Conservation (phyloP, 2,329 filamentous ascomycete genomes). For the Fusarium pilosicola region DNA sequence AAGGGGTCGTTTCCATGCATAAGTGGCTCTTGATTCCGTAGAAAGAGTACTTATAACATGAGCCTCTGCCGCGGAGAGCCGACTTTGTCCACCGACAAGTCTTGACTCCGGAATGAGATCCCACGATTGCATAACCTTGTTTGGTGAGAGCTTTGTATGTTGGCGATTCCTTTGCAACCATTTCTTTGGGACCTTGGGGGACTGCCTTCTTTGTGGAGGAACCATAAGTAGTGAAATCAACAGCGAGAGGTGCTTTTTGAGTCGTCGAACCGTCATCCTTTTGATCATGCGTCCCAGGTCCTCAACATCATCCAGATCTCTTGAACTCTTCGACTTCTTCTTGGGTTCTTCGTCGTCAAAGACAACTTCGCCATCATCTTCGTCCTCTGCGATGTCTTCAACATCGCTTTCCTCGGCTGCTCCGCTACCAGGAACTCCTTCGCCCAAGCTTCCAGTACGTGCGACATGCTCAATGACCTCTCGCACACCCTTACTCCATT, state of each 20-base stretch:
- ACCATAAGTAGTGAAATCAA: constrained; percentile 86
- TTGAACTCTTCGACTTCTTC: constrained; percentile 47
- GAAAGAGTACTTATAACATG: constrained; percentile 97
- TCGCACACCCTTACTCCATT: constrained; percentile 81
- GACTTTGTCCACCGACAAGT: constrained; percentile 99
- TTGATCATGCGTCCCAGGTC: constrained; percentile 78
- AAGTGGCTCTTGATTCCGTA: constrained; percentile 97
- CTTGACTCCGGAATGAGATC: constrained; percentile 95
- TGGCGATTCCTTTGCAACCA: constrained; percentile 92
- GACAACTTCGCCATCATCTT: constrained; percentile 63
- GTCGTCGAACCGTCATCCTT: constrained; percentile 49
- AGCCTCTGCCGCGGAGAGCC: constrained; percentile 89
- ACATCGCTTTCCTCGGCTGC: constrained; percentile 87
- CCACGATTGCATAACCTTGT: constrained; percentile 95
- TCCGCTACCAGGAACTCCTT: constrained; percentile 80
- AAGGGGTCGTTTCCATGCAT: constrained; percentile 98
- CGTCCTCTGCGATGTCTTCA: constrained; percentile 71
- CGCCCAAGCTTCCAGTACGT: constrained; percentile 66
- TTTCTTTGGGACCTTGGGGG: constrained; percentile 75
- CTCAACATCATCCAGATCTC: constrained; percentile 80
- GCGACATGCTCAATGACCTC: constrained; percentile 75
- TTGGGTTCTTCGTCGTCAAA: constrained; percentile 56
- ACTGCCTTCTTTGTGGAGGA: constrained; percentile 59
- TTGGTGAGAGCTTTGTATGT: constrained; percentile 92
- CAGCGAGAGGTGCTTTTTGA: constrained; percentile 67